These are phyloP conservation scores for Cyclocybe aegerita DNA, from an alignment of 768 basidiomycete genomes.

Conservation along the genomic window DNA sequence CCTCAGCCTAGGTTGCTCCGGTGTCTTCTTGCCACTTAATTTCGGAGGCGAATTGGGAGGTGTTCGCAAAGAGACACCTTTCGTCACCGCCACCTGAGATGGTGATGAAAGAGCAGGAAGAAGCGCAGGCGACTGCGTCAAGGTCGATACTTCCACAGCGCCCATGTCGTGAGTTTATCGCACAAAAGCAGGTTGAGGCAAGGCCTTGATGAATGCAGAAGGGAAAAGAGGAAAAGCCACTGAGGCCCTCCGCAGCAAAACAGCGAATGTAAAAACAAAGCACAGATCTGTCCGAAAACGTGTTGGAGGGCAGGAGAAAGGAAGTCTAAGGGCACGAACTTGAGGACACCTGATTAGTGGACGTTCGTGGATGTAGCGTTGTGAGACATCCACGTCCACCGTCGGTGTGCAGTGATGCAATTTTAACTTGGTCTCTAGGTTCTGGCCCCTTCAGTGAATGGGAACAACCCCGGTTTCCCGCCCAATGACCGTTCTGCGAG, in stretches of 20 bases:
- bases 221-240: neutral
- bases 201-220: too few relatives aligned
- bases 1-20: slow-evolving; percentile 7
- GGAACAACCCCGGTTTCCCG: too few relatives aligned
- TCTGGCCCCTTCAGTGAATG: too few relatives aligned
- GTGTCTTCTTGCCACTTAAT: slow-evolving; percentile 2
- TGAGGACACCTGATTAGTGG: neutral
- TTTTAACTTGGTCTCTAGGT: too few relatives aligned
- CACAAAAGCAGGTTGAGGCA: too few relatives aligned
- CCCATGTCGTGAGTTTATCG: too few relatives aligned
- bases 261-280: neutral
- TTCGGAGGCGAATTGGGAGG: neutral
- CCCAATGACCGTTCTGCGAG: too few relatives aligned
- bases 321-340: too few relatives aligned
- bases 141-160: too few relatives aligned
- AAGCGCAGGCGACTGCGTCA: too few relatives aligned
- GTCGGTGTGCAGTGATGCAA: too few relatives aligned
- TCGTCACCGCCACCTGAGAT: neutral
- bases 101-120: too few relatives aligned
- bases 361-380: neutral
- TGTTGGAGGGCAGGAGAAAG: neutral
- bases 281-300: neutral
- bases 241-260: neutral
- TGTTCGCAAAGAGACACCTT: neutral
- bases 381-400: neutral